Evolutionary conservation across 192 early-diverging fungal species (phyloP).

Genomic region (Dispira simplex): DNA sequence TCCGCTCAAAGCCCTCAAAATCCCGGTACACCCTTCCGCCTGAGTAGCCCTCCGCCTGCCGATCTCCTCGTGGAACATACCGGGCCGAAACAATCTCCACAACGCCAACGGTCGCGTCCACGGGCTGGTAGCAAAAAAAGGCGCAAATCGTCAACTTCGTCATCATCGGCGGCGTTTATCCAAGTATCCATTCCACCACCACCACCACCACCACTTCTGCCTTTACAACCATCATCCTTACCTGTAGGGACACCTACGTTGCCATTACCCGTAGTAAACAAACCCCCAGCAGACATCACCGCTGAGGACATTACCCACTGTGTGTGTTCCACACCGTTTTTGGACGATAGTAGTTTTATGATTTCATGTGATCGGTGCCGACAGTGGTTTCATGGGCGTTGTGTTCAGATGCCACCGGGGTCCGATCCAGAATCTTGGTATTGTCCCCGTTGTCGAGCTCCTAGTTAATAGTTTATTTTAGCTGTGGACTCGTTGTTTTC

Average conservation of each 20-base stretch:
- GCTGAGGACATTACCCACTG: constrained; percentile 31
- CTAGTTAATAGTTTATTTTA: not conserved
- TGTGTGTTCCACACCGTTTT: constrained; percentile 35
- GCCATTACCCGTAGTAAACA: not conserved
- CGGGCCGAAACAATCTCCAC: too few species aligned
- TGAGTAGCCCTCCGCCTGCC: too few species aligned
- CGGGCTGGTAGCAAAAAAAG: not conserved
- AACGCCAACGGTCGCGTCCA: too few species aligned
- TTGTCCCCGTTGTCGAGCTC: constrained; percentile 24
- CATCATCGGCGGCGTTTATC: not conserved
- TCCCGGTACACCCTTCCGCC: too few species aligned
- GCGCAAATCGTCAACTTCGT: not conserved
- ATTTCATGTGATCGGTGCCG: constrained; percentile 41
- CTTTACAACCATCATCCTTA: not conserved
- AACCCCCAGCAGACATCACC: not conserved
- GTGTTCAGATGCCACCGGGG: constrained; percentile 28
- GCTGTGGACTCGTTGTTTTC: too few species aligned
- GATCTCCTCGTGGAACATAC: too few species aligned
- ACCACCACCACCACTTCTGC: not conserved
- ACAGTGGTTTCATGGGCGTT: constrained; percentile 47
- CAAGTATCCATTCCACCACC: not conserved
- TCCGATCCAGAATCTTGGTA: constrained; percentile 29
- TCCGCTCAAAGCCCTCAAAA: too few species aligned
- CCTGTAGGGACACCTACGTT: not conserved
- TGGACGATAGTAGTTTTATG: constrained; percentile 46